Percentiles rank a stretch among this genome's conserved stretches.
phyloP scores from a whole-genome alignment of 768 basidiomycete species.

The Tulasnella sp. region DNA sequence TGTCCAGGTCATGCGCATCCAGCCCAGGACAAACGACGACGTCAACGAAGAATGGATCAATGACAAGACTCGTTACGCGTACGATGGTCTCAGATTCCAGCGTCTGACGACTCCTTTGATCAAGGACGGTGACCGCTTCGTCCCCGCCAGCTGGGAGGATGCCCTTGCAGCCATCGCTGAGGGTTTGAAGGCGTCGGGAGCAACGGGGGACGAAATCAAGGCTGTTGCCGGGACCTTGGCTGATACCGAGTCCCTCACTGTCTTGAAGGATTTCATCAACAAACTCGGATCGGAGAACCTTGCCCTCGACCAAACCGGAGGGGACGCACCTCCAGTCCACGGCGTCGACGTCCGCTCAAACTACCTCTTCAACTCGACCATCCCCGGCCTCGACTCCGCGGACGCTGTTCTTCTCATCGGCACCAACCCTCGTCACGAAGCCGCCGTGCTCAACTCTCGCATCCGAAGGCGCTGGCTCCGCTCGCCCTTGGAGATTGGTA shows the following conservation, averaged over 20 bases:
- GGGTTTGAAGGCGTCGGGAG: slow-evolving; percentile 77
- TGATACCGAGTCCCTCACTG: slow-evolving; percentile 90
- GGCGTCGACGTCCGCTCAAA: slow-evolving; percentile 91
- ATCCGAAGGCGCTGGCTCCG: slow-evolving; percentile 94
- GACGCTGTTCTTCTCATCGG: slow-evolving; percentile 92
- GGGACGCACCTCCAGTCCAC: slow-evolving; percentile 63
- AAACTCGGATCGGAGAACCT: slow-evolving; percentile 93
- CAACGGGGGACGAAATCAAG: slow-evolving; percentile 87
- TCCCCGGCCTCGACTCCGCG: slow-evolving; percentile 84
- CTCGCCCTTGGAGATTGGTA: slow-evolving; percentile 75
- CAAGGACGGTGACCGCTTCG: slow-evolving; percentile 89
- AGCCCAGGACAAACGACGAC: slow-evolving; percentile 93
- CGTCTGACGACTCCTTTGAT: slow-evolving; percentile 88
- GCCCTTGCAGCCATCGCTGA: slow-evolving; percentile 72
- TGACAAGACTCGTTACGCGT: slow-evolving; percentile 96
- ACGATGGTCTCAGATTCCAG: slow-evolving; percentile 94
- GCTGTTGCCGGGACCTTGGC: slow-evolving; percentile 90
- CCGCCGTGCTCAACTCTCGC: slow-evolving; percentile 93
- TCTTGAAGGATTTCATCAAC: slow-evolving; percentile 90
- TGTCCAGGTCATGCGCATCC: slow-evolving; percentile 94
- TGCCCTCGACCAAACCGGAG: slow-evolving; percentile 67
- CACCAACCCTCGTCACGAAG: slow-evolving; percentile 96
- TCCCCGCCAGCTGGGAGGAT: slow-evolving; percentile 85
- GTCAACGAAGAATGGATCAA: slow-evolving; percentile 99
- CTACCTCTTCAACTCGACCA: slow-evolving; percentile 93